phyloP scores from a whole-genome alignment of 371 early-diverging fungal genomes.

The Mucor circinelloides region DNA sequence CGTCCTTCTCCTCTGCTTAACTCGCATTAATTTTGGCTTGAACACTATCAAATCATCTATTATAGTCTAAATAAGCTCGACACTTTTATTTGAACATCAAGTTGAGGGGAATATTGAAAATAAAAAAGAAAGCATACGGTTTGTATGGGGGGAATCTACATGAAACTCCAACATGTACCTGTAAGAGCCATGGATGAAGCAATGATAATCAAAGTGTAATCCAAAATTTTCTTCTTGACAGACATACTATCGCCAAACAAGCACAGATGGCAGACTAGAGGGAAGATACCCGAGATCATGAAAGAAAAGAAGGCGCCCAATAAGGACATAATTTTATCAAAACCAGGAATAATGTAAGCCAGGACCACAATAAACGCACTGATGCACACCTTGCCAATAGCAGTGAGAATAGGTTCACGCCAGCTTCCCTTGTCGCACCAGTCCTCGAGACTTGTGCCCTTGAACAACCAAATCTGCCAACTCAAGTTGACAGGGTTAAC shows the following conservation, averaged over 20 bases:
- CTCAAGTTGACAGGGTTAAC: slow-evolving; percentile 63
- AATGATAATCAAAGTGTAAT: slow-evolving; percentile 26
- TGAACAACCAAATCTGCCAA: slow-evolving; percentile 49
- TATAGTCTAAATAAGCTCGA: background rate
- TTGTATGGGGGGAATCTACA: slow-evolving; percentile 6
- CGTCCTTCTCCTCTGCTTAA: too few relatives aligned
- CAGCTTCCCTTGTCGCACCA: slow-evolving; percentile 28
- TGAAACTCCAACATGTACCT: slow-evolving; percentile 41
- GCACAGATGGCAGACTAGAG: slow-evolving; percentile 51
- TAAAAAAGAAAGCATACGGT: background rate
- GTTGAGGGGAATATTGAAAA: background rate
- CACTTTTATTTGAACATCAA: background rate
- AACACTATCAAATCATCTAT: too few relatives aligned
- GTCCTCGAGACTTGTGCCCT: slow-evolving; percentile 17
- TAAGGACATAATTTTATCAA: slow-evolving; percentile 64
- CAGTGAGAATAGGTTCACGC: slow-evolving; percentile 26
- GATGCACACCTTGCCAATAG: slow-evolving; percentile 24
- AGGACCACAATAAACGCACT: slow-evolving; percentile 49
- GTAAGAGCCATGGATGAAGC: slow-evolving; percentile 29
- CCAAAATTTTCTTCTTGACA: slow-evolving; percentile 10
- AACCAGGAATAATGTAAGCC: slow-evolving; percentile 59
- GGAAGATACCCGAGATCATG: slow-evolving; percentile 62
- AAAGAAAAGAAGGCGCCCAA: slow-evolving; percentile 66
- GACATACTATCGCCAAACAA: slow-evolving; percentile 35
- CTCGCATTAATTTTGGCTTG: too few relatives aligned